phyloP scores from a whole-genome alignment of 2,329 filamentous ascomycete genomes.

The Hymenoscyphus scutula region DNA sequence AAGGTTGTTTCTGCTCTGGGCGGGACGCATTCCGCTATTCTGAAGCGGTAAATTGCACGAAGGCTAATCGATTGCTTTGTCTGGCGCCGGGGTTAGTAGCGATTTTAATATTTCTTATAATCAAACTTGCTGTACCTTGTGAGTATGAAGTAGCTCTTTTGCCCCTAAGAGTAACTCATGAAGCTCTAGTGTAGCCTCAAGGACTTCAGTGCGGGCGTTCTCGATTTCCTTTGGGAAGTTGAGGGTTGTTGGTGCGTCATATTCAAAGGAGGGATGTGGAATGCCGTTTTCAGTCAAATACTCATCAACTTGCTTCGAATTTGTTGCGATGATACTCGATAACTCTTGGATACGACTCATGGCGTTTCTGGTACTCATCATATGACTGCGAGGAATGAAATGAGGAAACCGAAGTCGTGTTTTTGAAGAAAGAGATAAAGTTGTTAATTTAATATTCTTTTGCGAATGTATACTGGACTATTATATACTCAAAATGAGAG shows the following conservation, averaged over 20 bases:
- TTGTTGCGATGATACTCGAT: neutral
- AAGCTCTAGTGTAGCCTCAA: neutral
- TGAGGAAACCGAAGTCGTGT: too few relatives aligned
- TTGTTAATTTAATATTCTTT: too few relatives aligned
- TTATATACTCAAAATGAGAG: too few relatives aligned
- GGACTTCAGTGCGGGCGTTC: neutral
- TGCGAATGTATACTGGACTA: too few relatives aligned
- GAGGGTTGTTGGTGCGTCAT: neutral
- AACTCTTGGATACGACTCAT: neutral
- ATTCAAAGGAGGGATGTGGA: neutral
- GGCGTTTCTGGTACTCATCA: too few relatives aligned
- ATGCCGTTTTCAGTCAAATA: neutral
- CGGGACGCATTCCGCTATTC: constrained; percentile 4
- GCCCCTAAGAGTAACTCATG: constrained; percentile 4
- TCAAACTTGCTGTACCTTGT: neutral
- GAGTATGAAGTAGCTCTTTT: neutral
- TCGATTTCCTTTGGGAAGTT: neutral
- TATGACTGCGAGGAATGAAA: too few relatives aligned
- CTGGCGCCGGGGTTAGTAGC: neutral
- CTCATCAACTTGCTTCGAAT: neutral
- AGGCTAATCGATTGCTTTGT: constrained; percentile 3
- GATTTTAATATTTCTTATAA: neutral
- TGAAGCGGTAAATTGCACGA: constrained; percentile 8
- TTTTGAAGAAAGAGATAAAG: too few relatives aligned
- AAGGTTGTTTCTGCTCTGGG: constrained; percentile 3